Evolutionary conservation across 805 yeast species (phyloP).

Genomic region (Wickerhamiella kurtzmanii): DNA sequence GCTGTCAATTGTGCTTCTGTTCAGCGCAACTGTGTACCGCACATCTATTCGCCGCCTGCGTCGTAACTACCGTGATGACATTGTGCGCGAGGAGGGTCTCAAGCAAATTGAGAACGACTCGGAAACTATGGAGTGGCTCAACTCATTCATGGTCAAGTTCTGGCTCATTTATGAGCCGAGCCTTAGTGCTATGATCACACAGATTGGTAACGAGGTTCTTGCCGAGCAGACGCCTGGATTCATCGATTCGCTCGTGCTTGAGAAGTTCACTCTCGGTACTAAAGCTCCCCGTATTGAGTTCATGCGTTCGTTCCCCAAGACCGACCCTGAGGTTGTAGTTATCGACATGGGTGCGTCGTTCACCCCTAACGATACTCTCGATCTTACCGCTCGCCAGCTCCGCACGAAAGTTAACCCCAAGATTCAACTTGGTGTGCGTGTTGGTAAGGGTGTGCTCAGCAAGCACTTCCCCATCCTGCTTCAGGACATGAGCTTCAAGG

Average conservation of each 20-base stretch:
- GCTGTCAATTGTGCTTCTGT: constrained; percentile 54
- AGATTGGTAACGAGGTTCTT: constrained; percentile 70
- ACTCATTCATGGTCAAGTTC: constrained; percentile 74
- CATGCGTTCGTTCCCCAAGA: constrained; percentile 79
- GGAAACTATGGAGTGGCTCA: constrained; percentile 94
- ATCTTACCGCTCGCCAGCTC: constrained; percentile 71
- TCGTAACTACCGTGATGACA: constrained; percentile 55
- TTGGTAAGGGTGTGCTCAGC: constrained; percentile 60
- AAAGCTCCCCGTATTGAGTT: constrained; percentile 89
- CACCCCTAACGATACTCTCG: constrained; percentile 81
- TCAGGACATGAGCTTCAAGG: constrained; percentile 65
- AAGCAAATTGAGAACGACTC: constrained; percentile 73
- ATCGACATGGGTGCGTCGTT: constrained; percentile 96
- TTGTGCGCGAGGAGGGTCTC: constrained; percentile 75
- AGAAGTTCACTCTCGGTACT: constrained; percentile 81
- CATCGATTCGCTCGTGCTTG: constrained; percentile 71
- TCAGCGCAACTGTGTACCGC: constrained; percentile 61
- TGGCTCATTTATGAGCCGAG: constrained; percentile 90
- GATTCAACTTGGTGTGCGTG: constrained; percentile 56
- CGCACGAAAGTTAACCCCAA: constrained; percentile 75
- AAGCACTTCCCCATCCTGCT: constrained; percentile 62
- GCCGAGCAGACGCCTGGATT: constrained; percentile 78
- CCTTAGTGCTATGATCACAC: constrained; percentile 70
- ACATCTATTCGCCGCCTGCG: constrained; percentile 73
- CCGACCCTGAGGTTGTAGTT: constrained; percentile 85